Evolutionary conservation across 2,329 filamentous ascomycete genomes (phyloP), one percentile per base, ranked within the genome.

Genomic region (Neofusicoccum kwambonambiense): DNA sequence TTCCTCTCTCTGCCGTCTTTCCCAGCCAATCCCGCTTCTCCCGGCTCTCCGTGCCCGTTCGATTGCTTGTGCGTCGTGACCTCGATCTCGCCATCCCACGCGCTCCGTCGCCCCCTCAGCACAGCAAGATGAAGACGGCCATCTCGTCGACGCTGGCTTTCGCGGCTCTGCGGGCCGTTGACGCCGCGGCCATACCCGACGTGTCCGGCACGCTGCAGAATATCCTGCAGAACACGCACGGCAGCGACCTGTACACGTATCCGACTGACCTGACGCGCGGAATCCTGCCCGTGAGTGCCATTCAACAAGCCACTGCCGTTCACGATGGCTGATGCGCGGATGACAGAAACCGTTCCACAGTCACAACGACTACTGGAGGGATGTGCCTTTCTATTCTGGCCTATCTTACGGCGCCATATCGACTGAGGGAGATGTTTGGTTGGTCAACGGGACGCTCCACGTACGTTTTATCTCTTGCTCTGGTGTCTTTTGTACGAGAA

Each of bases 401-500:
- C 74, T 90, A 37, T 82, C 83, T 4, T 80, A 83, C 52, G 87
- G 87, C 4, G 85, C 85, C 47, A 80, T 84, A 4, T 82, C 81
- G 3, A 82, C 84, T 2, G 86, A 89, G 75, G 86, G 84, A 2
- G 86, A 89, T 73, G 84, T 88, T 31, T 88, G 85, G 83, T 74
- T 88, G 42, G 80, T 83, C 61, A 83, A 87, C 64, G 81, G 75
- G 41, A 84, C 81, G 8, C 77, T 88, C 15, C 82, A 84, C 73
- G 83, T 86, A 70, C 63, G 77, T 77, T 12, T n/a, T 3, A 27
- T 39, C 34, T 22, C 3, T 3, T 22, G 3, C 22, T 22, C 22
- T 22, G 11, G 3, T 6, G 7, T 49, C 19, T n/a, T 13, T 49
- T 22, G 22, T 22, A 22, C 22, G 22, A 22, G 22, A 22, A 22